Evolutionary conservation across 768 basidiomycete genomes (phyloP).

Genomic region (Pleurotus cornucopiae): DNA sequence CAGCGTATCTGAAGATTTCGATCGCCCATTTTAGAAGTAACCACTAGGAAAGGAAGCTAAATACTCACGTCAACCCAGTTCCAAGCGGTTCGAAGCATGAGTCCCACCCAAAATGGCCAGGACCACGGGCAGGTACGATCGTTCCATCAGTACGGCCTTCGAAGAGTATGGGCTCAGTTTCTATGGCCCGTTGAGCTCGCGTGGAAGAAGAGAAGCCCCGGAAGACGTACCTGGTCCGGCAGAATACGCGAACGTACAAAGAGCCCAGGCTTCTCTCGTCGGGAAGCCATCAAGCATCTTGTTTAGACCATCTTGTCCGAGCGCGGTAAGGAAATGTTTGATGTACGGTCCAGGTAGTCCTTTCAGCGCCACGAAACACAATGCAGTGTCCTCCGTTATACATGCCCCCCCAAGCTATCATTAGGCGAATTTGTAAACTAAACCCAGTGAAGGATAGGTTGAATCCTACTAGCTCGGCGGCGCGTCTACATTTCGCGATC

Average conservation of each 20-base stretch:
- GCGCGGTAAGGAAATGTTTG: slow-evolving; percentile 80
- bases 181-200: slow-evolving; percentile 16
- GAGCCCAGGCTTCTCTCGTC: slow-evolving; percentile 76
- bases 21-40: neutral
- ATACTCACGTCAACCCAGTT: slow-evolving; percentile 69
- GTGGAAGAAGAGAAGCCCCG: neutral
- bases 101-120: slow-evolving; percentile 86
- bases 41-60: neutral
- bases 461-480: slow-evolving; percentile 69
- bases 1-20: slow-evolving; percentile 53
- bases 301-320: slow-evolving; percentile 92
- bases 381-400: slow-evolving; percentile 90
- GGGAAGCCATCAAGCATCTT: slow-evolving; percentile 73
- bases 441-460: neutral
- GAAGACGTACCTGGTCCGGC: slow-evolving; percentile 57
- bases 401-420: slow-evolving; percentile 42
- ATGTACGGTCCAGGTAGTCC: slow-evolving; percentile 97
- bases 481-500: slow-evolving; percentile 76
- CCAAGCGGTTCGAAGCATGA: slow-evolving; percentile 77
- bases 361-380: slow-evolving; percentile 84
- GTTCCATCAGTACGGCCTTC: slow-evolving; percentile 86
- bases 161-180: slow-evolving; percentile 63
- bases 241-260: slow-evolving; percentile 96
- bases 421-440: neutral
- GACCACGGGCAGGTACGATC: slow-evolving; percentile 86